Evolutionary conservation across 139 green algal genomes (phyloP), one percentile per base, ranked within the genome.

Genomic region (Asterochloris erici): DNA sequence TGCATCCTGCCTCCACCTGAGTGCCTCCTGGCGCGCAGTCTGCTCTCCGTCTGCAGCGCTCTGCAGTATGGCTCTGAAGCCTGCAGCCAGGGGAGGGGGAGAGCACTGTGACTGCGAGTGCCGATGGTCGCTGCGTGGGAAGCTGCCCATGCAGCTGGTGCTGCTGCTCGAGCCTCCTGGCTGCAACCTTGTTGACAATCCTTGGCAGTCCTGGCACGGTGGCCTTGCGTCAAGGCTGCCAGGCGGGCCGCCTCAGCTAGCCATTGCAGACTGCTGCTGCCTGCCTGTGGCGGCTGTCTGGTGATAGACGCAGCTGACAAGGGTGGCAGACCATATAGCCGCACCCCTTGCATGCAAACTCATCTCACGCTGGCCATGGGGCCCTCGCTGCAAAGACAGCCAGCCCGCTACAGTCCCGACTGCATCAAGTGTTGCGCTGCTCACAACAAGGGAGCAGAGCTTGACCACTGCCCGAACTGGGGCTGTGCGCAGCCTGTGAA

Each of bases 51-150:
- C 76, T 19, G 60, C 60, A 38, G 60, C 76, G n/a, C 21, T 62
- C 21, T 62, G 76, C n/a, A 80, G 17, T 24, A 80, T 24, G 13
- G 76, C 60, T 60, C 68, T 62, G 54, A 80, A 80, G 60, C 76
- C 76, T 80, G 76, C 76, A 79, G 11, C 28, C 70, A 15, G 10
- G 14, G 28, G 70, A 16, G 24, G n/a, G 29, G 11, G 70, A 0
- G 24, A 54, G 70, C 11, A 76, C 23, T 12, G 0, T 38, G 21
- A 9, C 2, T 23, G 47, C 11, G 14, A 76, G 13, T 77, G 9
- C 73, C 10, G 14, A 17, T 0, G 24, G 73, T 28, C 26, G 23
- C 73, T 47, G n/a, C 12, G 38, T 12, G 16, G 10, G 23, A 38
- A 28, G 19, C 17, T 47, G 54, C 24, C 21, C 10, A 26, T 21